These are phyloP conservation scores for Mycena leptocephala DNA, from an alignment of 768 basidiomycete genomes.

Conservation along the genomic window DNA sequence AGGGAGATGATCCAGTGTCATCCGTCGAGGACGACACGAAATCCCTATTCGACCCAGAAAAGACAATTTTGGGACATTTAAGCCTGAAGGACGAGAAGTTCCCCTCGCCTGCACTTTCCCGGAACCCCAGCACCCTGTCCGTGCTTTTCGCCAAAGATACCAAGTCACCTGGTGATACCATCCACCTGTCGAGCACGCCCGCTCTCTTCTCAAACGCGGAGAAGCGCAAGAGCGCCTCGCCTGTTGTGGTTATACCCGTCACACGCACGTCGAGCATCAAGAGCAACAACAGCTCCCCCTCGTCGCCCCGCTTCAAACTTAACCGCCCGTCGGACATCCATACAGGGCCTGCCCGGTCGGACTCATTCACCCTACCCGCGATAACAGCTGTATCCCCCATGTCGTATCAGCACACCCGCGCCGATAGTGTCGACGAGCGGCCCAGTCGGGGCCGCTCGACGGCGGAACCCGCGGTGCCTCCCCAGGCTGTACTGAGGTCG, in stretches of 20 bases:
- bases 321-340: neutral
- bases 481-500: conserved; percentile 8
- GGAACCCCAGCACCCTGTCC: conserved; percentile 21
- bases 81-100: neutral
- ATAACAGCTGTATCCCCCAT: neutral
- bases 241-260: conserved; percentile 16
- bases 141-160: conserved; percentile 14
- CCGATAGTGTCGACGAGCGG: conserved; percentile 10
- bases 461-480: conserved; percentile 1
- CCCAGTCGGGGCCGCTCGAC: neutral
- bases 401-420: neutral
- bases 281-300: neutral
- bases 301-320: neutral
- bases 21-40: conserved; percentile 12
- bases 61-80: conserved; percentile 10
- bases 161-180: conserved; percentile 11
- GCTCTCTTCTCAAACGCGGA: neutral
- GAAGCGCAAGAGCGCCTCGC: neutral
- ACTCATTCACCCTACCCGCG: neutral
- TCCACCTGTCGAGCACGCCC: conserved; percentile 33
- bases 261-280: conserved; percentile 1
- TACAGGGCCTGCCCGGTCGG: neutral
- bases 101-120: neutral
- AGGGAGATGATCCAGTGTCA: neutral
- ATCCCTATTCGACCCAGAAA: conserved; percentile 16